Percentiles rank a stretch among this genome's conserved stretches.
Conservation (phyloP, 2,329 filamentous ascomycete species). For the Paracoccidioides lutzii region DNA sequence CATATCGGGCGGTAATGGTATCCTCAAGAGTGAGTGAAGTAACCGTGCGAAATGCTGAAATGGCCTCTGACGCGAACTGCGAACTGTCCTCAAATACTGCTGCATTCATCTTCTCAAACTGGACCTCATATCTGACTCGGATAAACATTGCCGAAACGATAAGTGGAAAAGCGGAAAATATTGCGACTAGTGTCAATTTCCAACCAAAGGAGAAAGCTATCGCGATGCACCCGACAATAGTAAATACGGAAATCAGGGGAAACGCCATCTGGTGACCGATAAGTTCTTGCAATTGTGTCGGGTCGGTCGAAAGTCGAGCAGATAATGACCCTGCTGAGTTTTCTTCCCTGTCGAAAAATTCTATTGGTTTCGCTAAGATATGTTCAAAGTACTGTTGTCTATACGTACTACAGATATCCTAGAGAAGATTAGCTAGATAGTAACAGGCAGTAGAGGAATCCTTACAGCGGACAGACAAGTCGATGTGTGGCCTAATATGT, state of each 20-base stretch:
- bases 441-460: slow-evolving; percentile 5
- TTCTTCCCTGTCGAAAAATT: slow-evolving; percentile 33
- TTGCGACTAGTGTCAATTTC: slow-evolving; percentile 59
- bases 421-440: slow-evolving; percentile 19
- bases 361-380: slow-evolving; percentile 32
- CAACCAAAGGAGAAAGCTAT: slow-evolving; percentile 63
- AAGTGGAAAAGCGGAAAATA: slow-evolving; percentile 45
- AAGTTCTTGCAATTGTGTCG: slow-evolving; percentile 39
- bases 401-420: slow-evolving; percentile 25
- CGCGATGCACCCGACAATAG: slow-evolving; percentile 49
- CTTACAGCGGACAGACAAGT: slow-evolving; percentile 36
- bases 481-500: slow-evolving; percentile 33
- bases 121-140: slow-evolving; percentile 49
- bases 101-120: slow-evolving; percentile 56
- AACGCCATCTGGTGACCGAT: slow-evolving; percentile 35
- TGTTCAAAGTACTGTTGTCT: slow-evolving; percentile 35
- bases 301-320: slow-evolving; percentile 36
- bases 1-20: slow-evolving; percentile 50
- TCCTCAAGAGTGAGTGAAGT: slow-evolving; percentile 57
- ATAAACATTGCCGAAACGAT: slow-evolving; percentile 39
- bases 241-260: slow-evolving; percentile 52
- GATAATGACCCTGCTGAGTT: slow-evolving; percentile 39
- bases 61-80: slow-evolving; percentile 61
- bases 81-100: slow-evolving; percentile 58
- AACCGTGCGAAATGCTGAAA: slow-evolving; percentile 62